Base-by-base conservation (phyloP, 1,284 basidiomycete genomes). In the Moesziomyces sp. region DNA sequence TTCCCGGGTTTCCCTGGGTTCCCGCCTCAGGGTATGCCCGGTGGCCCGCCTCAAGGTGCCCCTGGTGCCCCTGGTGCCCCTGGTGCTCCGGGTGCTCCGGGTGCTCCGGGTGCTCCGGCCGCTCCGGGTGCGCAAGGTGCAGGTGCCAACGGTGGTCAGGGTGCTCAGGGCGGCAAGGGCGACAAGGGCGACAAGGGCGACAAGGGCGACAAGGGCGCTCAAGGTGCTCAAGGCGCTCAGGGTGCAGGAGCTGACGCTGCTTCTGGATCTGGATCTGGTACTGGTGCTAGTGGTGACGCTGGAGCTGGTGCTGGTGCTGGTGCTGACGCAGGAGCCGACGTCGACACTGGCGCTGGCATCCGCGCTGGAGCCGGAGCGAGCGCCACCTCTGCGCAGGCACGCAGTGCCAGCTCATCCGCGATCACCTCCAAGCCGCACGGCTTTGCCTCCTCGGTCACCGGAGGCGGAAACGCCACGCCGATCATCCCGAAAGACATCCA, bases 401-500 rank as follows among this genome's bases (percentile, higher is more conserved):
- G 26, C 26, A 28, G 26, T 16, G 18, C 16, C 38, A 18, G 18
- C 14, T 40, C 30, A 2, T 46, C 58, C 0, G 48, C 46, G 7
- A 59, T 54, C 21, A 52, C 60, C 4, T 53, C 46, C 54, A 50
- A 58, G 23, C 63, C 74, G 8, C 57, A 65, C 24, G 74, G 74
- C 1, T 77, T 74, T 21, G 86, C 83, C 14, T 77, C 84, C 1
- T 74, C 76, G 19, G 84, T 83, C 21, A 84, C 82, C 9, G 85
- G 85, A 11, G 85, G 85, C 28, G 85, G 85, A 10, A 79, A 59
- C 38, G 79, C 82, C n/a, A 62, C 81, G 3, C 73, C 82, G 0
- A 71, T 79, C 5, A 77, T 78, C 42, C 85, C 85, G 14, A 73
- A 79, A 1, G 83, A 82, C 35, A 60, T 78, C 19, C 68, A 79